phyloP scores from a whole-genome alignment of 345 rosid genomes.

The Eucalyptus caleyi region DNA sequence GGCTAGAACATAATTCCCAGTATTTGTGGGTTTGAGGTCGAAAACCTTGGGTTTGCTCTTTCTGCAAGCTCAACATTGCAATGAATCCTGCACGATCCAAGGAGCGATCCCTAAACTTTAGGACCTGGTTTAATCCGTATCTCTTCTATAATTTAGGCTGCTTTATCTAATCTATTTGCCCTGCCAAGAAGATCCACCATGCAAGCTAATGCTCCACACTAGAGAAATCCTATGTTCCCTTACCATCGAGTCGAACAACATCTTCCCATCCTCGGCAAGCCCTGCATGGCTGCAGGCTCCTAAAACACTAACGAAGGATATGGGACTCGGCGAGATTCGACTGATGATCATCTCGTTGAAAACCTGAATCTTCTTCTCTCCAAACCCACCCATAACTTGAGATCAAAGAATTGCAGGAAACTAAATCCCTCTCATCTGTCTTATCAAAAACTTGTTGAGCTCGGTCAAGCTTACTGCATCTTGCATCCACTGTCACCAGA shows the following conservation, averaged over 20 bases:
- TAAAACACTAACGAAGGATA: conserved; percentile 58
- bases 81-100: conserved; percentile 82
- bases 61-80: conserved; percentile 73
- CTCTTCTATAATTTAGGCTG: conserved; percentile 47
- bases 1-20: conserved; percentile 74
- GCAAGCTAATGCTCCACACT: conserved; percentile 86
- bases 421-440: too few relatives aligned
- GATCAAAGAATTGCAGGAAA: conserved; percentile 55
- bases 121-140: conserved; percentile 66
- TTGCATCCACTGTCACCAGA: too few relatives aligned
- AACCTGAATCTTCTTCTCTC: conserved; percentile 48
- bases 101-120: conserved; percentile 20
- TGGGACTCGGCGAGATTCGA: conserved; percentile 46
- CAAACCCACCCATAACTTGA: conserved; percentile 72
- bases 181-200: conserved; percentile 66
- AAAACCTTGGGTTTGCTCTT: conserved; percentile 54
- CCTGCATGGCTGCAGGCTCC: conserved; percentile 95
- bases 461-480: too few relatives aligned
- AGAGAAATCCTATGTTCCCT: conserved; percentile 47
- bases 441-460: too few relatives aligned
- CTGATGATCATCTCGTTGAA: conserved; percentile 47
- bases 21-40: conserved; percentile 59
- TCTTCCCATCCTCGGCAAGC: conserved; percentile 67
- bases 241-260: conserved; percentile 43
- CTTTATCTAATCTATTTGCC: conserved; percentile 72